These are phyloP conservation scores for Euphorbia celastroides DNA, from an alignment of 441 rosid genomes.

Conservation along the genomic window DNA sequence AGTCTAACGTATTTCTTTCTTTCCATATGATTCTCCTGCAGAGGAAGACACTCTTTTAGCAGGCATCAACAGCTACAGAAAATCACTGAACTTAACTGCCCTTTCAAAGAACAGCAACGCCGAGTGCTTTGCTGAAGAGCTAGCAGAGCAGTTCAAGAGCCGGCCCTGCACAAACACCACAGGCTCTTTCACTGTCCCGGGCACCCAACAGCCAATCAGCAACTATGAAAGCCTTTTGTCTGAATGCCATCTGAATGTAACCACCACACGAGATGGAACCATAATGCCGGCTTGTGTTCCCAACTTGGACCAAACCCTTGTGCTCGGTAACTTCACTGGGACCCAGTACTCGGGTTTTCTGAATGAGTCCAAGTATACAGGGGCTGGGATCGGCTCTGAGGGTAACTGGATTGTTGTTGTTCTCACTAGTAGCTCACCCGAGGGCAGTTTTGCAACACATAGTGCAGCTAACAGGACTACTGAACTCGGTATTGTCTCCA, in stretches of 20 bases:
- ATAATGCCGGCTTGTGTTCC: constrained; percentile 92
- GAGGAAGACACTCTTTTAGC: constrained; percentile 63
- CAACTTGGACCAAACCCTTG: constrained; percentile 47
- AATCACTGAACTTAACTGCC: constrained; percentile 48
- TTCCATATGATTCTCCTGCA: constrained; percentile 26
- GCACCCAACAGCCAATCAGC: constrained; percentile 62
- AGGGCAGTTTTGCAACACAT: constrained; percentile 50
- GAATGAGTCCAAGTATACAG: constrained; percentile 64
- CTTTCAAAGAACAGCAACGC: constrained; percentile 64
- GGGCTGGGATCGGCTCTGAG: constrained; percentile 73
- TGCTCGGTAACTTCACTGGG: constrained; percentile 69
- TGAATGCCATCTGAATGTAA: constrained; percentile 69
- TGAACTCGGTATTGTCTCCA: constrained; percentile 21
- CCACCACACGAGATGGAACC: constrained; percentile 68
- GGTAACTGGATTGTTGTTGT: constrained; percentile 82
- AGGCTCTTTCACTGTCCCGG: constrained; percentile 80
- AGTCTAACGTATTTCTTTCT: constrained; percentile 13
- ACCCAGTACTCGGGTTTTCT: constrained; percentile 50
- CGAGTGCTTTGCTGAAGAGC: constrained; percentile 69
- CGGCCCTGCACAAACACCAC: constrained; percentile 75
- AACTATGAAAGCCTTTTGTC: constrained; percentile 52
- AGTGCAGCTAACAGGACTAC: constrained; percentile 28
- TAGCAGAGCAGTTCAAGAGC: constrained; percentile 71
- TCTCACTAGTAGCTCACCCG: constrained; percentile 62
- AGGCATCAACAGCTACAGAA: constrained; percentile 63